Base-by-base conservation (phyloP, 1,139 yeast species). In the Blastobotrys indianensis region DNA sequence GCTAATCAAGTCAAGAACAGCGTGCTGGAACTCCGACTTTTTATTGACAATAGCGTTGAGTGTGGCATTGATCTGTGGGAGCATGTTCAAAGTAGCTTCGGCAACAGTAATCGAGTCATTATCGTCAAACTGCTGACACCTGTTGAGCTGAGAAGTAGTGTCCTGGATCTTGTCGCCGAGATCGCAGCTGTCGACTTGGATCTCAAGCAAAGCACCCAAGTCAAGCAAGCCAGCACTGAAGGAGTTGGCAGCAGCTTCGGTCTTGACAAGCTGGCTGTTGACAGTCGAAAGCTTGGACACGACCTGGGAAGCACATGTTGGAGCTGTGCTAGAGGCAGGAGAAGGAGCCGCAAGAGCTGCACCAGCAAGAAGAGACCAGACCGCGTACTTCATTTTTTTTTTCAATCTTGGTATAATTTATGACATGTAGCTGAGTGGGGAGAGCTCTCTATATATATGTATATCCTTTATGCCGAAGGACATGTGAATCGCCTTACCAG, bases 11-110 rank as follows among this genome's bases (percentile, higher is more conserved):
- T 49, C 50, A 32, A 54, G 48, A 32, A 54, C 42, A 15, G 56
- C 48, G 37, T 51, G 44, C 46, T 54, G 56, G 36, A 54, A 54
- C 29, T 41, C 47, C 15, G 45, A 38, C 45, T 54, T 54, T 51
- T 54, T 54, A 32, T 41, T 47, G 31, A 48, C 45, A 17, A 54
- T 44, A 15, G 45, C 38, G 17, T 37, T 42, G 23, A 54, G 44
- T 25, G 51, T 46, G 7, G 37, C 9, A 37, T 54, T 45, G 38
- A 54, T 52, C 30, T 16, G 16, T 11, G 56, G 57, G 12, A 53
- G 30, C 25, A 52, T 39, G 34, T n/a, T 20, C 33, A 51, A 44
- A 2, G 50, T 31, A 23, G 51, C 42, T 12, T 42, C 28, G n/a
- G 54, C 44, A 20, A 51, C 44, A 12, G 46, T 36, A 20, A 45